These are phyloP conservation scores for Yamadazyma paraphyllophila DNA, from an alignment of 805 yeast genomes.

Conservation along the genomic window DNA sequence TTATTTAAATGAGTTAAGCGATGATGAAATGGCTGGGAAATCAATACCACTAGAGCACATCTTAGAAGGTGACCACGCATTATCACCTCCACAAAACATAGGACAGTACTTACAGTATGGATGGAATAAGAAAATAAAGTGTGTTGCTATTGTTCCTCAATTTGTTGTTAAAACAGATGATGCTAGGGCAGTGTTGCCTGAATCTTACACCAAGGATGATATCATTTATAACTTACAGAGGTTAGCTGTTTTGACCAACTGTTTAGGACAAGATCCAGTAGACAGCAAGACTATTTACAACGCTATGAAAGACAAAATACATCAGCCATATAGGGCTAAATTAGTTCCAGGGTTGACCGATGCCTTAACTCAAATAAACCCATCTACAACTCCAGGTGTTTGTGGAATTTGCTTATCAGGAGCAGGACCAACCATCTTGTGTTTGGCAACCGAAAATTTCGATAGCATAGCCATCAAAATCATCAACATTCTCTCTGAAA, in stretches of 20 bases:
- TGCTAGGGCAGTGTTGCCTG: constrained; percentile 86
- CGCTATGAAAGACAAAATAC: constrained; percentile 95
- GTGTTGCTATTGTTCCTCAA: constrained; percentile 88
- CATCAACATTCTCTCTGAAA: constrained; percentile 61
- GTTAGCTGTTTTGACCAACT: constrained; percentile 87
- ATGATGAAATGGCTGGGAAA: constrained; percentile 68
- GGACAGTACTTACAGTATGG: constrained; percentile 86
- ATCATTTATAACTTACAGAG: constrained; percentile 92
- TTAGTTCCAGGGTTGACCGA: constrained; percentile 89
- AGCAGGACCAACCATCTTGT: constrained; percentile 96
- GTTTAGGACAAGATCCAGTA: constrained; percentile 82
- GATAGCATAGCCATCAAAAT: constrained; percentile 80
- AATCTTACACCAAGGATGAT: constrained; percentile 72
- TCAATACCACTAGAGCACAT: constrained; percentile 78
- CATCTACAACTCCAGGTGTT: constrained; percentile 77
- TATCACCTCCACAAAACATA: constrained; percentile 72
- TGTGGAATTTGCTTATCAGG: constrained; percentile 95
- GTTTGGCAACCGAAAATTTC: constrained; percentile 86
- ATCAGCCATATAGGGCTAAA: constrained; percentile 93
- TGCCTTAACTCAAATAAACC: constrained; percentile 76
- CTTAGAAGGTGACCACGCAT: constrained; percentile 40
- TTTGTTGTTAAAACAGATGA: constrained; percentile 93
- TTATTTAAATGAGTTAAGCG: constrained; percentile 75
- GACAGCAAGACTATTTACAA: constrained; percentile 80
- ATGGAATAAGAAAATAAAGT: constrained; percentile 79